A percentile compares a stretch with the other conserved stretches of the same genome.
phyloP scores from a whole-genome alignment of 305 asterid genomes.

The Rubia occidens region DNA sequence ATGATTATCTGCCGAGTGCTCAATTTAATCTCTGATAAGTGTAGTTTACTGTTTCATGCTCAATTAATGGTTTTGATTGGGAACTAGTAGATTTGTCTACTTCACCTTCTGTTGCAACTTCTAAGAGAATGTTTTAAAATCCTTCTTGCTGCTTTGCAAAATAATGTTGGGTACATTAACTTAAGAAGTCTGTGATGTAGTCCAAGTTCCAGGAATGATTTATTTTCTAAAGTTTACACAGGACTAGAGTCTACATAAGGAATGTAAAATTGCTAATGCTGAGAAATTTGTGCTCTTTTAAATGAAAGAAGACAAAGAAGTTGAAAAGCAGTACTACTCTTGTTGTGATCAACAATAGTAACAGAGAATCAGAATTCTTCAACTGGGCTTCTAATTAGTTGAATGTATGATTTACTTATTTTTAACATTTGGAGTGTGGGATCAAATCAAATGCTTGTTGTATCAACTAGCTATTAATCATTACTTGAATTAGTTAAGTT shows the following conservation, averaged over 20 bases:
- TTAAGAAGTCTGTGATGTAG: background rate
- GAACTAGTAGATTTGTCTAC: background rate
- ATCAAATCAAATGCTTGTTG: background rate
- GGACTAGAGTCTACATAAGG: background rate
- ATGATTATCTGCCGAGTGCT: constrained; percentile 2
- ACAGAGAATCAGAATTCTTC: no score
- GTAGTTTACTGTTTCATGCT: background rate
- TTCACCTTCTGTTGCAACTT: constrained; percentile 2
- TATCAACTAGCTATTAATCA: no score
- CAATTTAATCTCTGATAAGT: background rate
- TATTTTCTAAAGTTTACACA: no score
- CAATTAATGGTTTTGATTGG: background rate
- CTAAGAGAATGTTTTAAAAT: background rate
- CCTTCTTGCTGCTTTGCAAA: background rate
- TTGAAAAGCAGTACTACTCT: no score
- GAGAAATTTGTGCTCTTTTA: background rate
- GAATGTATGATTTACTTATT: background rate
- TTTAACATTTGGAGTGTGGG: background rate
- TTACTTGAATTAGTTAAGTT: no score
- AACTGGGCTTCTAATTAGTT: no score
- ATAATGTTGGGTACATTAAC: background rate
- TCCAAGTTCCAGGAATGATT: background rate
- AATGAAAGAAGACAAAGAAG: background rate
- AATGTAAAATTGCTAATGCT: background rate
- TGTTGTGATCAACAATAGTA: no score